These are phyloP conservation scores for Leccinum angustisporum DNA, from an alignment of 1,284 basidiomycete species.

Conservation along the genomic window DNA sequence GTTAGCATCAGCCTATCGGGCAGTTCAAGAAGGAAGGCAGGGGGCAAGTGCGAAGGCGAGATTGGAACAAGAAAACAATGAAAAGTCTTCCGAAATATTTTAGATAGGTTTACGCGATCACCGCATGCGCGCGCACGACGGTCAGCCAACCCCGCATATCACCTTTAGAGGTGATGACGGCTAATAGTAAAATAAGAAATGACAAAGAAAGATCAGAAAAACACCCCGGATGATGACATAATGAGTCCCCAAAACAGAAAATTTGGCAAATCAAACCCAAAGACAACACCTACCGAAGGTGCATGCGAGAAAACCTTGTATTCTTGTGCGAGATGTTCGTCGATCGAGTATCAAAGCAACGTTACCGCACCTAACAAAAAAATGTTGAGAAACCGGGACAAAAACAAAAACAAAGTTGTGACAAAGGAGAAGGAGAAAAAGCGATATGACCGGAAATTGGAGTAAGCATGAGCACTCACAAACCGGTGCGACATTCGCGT, in stretches of 20 bases:
- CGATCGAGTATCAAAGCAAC: slow-evolving; percentile 93
- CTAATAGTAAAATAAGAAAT: not conserved
- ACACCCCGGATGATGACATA: slow-evolving; percentile 28
- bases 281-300: slow-evolving; percentile 51
- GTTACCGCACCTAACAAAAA: slow-evolving; percentile 76
- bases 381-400: slow-evolving; percentile 5
- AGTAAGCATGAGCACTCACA: not conserved
- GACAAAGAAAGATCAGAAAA: not conserved
- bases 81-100: not conserved
- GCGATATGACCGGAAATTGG: slow-evolving; percentile 23
- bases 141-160: slow-evolving; percentile 28
- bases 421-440: slow-evolving; percentile 4
- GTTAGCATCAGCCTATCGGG: not conserved
- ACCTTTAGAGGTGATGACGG: slow-evolving; percentile 25
- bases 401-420: not conserved
- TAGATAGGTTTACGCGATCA: not conserved
- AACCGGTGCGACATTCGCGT: slow-evolving; percentile 16
- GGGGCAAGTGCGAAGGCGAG: not conserved
- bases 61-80: not conserved
- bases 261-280: slow-evolving; percentile 1
- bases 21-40: not conserved
- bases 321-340: slow-evolving; percentile 87
- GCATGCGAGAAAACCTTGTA: slow-evolving; percentile 90
- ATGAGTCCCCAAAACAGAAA: not conserved
- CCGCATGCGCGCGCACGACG: not conserved